Base-by-base conservation (phyloP, 371 early-diverging fungal species). In the Parasitella parasitica region DNA sequence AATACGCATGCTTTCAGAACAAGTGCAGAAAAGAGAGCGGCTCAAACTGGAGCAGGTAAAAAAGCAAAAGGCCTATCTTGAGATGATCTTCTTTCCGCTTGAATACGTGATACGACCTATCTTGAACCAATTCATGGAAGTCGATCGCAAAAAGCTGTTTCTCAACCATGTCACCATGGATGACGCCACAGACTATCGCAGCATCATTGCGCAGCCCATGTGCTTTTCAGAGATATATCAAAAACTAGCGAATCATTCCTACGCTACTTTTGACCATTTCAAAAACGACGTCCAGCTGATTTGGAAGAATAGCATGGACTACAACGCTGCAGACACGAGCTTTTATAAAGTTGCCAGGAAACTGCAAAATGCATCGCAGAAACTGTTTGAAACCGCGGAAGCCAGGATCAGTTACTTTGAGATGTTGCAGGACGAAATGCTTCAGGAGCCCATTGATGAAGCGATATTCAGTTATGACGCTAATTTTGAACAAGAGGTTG, bases 1-100 rank as follows among this genome's bases (percentile, higher is more conserved):
- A 18, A 88, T 94, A 11, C 88, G 96, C 13, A 81, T 92, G 75
- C 71, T 95, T 24, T 80, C 86, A 0, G 96, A 97, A 66, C 84
- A 92, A 56, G 91, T 97, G 7, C 84, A 91, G 36, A 90, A 92
- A 37, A 84, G 97, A 2, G 97, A 98, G 63, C 86, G 88, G 49
- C 85, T 86, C 54, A 96, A 96, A 67, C 71, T 96, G 34, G 82
- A 85, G 60, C 64, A 81, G 6, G 72, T 72, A 13, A 76, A 83
- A 3, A 69, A 80, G 28, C 89, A 90, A 58, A 79, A 81, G 7
- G 85, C 84, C 11, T 91, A 89, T 56, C 48, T 91, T 7, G 90
- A 91, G 61, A 73, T 71, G 48, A 69, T 89, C 9, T 63, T 94
- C n/a, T 86, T 85, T 55, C 97, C 97, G 2, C 66, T 94, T 12